These are phyloP conservation scores for Thozetella sp. DNA, from an alignment of 495 filamentous ascomycete species.

Conservation along the genomic window DNA sequence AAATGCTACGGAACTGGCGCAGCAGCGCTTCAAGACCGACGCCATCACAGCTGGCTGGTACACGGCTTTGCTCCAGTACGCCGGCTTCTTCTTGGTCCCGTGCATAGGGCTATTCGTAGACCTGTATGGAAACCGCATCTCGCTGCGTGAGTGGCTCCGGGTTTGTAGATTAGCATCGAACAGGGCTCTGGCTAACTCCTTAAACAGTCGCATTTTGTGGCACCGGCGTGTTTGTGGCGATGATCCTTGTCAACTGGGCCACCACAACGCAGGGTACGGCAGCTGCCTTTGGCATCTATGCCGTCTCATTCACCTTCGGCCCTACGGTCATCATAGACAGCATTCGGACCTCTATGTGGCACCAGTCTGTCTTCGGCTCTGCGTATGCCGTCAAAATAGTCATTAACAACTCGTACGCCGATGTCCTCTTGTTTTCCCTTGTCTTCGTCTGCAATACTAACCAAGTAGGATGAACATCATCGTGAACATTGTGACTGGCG, in stretches of 20 bases:
- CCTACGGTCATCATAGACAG: constrained; percentile 45
- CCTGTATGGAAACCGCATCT: constrained; percentile 39
- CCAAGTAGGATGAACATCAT: constrained; percentile 41
- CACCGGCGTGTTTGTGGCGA: constrained; percentile 38
- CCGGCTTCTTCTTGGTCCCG: constrained; percentile 47
- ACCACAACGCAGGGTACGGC: constrained; percentile 33
- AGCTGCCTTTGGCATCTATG: constrained; percentile 45
- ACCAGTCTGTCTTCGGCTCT: constrained; percentile 45
- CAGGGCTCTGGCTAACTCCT: no score
- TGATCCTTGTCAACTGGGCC: constrained; percentile 40
- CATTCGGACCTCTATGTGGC: constrained; percentile 43
- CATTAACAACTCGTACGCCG: constrained; percentile 29
- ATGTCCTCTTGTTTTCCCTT: neutral
- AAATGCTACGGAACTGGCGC: constrained; percentile 46
- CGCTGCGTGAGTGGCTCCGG: neutral
- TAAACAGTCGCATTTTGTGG: constrained; percentile 41
- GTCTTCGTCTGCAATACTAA: neutral
- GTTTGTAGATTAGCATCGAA: no score
- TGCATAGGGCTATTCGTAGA: constrained; percentile 45
- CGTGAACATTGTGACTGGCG: constrained; percentile 42
- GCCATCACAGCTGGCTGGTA: constrained; percentile 47
- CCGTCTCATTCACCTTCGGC: constrained; percentile 38
- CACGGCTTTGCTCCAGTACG: constrained; percentile 41
- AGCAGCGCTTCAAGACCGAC: constrained; percentile 41
- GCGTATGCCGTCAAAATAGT: constrained; percentile 45